A percentile compares a stretch with the other conserved stretches of the same genome.
phyloP scores from a whole-genome alignment of 805 yeast genomes.

The Cyberlindnera saturnus region DNA sequence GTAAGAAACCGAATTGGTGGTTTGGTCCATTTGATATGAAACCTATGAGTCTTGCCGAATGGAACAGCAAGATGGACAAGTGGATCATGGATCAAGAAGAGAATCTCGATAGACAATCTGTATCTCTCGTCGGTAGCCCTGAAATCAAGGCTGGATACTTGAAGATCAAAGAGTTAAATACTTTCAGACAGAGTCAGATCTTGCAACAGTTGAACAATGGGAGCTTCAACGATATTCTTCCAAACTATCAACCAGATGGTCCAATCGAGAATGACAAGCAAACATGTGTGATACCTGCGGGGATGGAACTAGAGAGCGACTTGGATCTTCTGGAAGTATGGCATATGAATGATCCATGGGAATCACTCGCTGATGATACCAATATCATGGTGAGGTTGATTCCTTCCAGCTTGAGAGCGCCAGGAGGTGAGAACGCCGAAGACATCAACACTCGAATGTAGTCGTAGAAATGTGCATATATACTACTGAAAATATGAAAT shows the following conservation, averaged over 20 bases:
- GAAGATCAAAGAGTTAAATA: constrained; percentile 12
- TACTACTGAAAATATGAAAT: too few species aligned
- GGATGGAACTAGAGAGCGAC: constrained; percentile 16
- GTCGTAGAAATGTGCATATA: too few species aligned
- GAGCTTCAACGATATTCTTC: constrained; percentile 12
- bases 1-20: constrained; percentile 52
- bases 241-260: constrained; percentile 11
- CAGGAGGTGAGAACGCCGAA: too few species aligned
- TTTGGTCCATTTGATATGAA: constrained; percentile 55
- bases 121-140: constrained; percentile 8
- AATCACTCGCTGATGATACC: constrained; percentile 15
- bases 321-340: constrained; percentile 21
- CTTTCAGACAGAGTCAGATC: constrained; percentile 16
- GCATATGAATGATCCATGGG: constrained; percentile 25
- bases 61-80: constrained; percentile 20
- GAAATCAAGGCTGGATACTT: constrained; percentile 14
- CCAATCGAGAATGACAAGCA: constrained; percentile 11
- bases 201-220: constrained; percentile 13
- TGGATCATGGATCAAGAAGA: constrained; percentile 22
- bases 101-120: constrained; percentile 6
- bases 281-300: background rate
- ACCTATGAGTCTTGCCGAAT: constrained; percentile 43
- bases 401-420: constrained; percentile 7
- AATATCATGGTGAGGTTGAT: constrained; percentile 19
- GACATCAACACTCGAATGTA: too few species aligned